Conservation (phyloP, 2,329 filamentous ascomycete species). For the Curvularia lunata region DNA sequence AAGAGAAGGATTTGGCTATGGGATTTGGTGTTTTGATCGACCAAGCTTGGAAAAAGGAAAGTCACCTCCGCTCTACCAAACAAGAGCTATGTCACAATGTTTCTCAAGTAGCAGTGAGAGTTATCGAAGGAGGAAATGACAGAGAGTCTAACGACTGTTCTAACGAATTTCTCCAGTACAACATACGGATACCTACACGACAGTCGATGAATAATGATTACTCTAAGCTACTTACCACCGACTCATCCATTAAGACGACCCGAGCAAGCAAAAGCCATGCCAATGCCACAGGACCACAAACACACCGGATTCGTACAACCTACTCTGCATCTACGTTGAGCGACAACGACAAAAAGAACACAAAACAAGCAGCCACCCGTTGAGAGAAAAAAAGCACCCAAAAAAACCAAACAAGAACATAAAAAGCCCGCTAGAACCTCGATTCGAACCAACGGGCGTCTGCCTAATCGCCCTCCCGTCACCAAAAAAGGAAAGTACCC, state of each 20-base stretch:
- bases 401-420: not conserved
- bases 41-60: no score
- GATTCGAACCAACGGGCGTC: not conserved
- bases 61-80: no score
- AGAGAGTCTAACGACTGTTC: no score
- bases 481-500: constrained; percentile 6
- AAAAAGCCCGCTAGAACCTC: not conserved
- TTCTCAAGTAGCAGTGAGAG: no score
- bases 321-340: not conserved
- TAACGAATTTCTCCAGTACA: not conserved
- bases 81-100: no score
- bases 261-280: not conserved
- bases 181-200: not conserved
- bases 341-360: not conserved
- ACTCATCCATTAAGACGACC: not conserved
- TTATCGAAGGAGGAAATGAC: no score
- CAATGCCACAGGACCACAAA: not conserved
- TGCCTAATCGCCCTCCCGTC: not conserved
- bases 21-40: no score
- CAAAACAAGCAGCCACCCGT: not conserved
- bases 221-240: not conserved
- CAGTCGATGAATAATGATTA: not conserved
- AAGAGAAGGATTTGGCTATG: no score
- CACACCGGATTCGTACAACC: not conserved
- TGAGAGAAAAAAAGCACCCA: not conserved